Percentiles rank a stretch among this genome's conserved stretches.
phyloP scores from a whole-genome alignment of 1,139 yeast genomes.

The Zygosaccharomyces pseudobailii region DNA sequence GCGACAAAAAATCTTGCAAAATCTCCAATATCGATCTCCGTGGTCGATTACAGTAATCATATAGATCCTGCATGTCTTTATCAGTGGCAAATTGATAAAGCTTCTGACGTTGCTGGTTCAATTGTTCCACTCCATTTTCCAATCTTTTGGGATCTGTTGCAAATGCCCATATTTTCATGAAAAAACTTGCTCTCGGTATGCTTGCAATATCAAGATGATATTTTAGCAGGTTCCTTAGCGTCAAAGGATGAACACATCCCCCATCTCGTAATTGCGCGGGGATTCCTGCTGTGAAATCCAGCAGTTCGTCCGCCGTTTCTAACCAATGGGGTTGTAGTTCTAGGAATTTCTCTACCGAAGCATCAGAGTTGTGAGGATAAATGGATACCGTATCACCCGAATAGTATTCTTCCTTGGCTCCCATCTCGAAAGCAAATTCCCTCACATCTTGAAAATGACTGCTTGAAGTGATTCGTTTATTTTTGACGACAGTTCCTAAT shows the following conservation, averaged over 20 bases:
- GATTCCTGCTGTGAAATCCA: slow-evolving; percentile 22
- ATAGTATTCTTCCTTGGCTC: slow-evolving; percentile 37
- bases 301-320: slow-evolving; percentile 53
- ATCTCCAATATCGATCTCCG: slow-evolving; percentile 83
- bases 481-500: slow-evolving; percentile 44
- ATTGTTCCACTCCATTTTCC: slow-evolving; percentile 29
- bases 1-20: slow-evolving; percentile 68
- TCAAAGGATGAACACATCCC: slow-evolving; percentile 53
- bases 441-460: slow-evolving; percentile 93
- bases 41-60: slow-evolving; percentile 87
- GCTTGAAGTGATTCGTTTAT: slow-evolving; percentile 55
- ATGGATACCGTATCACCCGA: slow-evolving; percentile 83
- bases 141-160: slow-evolving; percentile 42
- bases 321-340: slow-evolving; percentile 68
- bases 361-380: slow-evolving; percentile 66
- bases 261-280: slow-evolving; percentile 44
- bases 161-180: slow-evolving; percentile 65
- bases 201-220: slow-evolving; percentile 78
- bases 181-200: slow-evolving; percentile 81
- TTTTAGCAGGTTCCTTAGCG: slow-evolving; percentile 67
- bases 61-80: slow-evolving; percentile 71
- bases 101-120: slow-evolving; percentile 65
- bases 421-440: slow-evolving; percentile 43
- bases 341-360: slow-evolving; percentile 60
- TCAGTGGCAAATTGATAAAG: slow-evolving; percentile 69